These are phyloP conservation scores for Coniophora puteana DNA, from an alignment of 1,284 basidiomycete species.

Conservation along the genomic window DNA sequence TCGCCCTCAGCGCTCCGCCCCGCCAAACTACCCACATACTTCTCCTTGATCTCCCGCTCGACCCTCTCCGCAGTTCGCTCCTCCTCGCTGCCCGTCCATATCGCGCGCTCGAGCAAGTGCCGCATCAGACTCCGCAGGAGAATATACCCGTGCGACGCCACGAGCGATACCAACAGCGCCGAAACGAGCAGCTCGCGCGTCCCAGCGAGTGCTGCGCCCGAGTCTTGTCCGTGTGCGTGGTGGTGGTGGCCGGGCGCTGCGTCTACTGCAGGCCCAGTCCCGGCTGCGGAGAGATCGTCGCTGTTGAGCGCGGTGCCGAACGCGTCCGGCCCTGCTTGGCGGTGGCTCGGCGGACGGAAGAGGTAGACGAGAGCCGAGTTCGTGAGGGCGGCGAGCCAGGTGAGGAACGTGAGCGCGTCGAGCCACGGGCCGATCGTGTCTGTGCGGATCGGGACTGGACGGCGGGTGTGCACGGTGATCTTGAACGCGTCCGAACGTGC, in stretches of 20 bases:
- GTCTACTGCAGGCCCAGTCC: background rate
- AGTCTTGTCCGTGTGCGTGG: slow-evolving; percentile 10
- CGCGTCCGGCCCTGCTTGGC: background rate
- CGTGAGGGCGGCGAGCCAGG: slow-evolving; percentile 83
- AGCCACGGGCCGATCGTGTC: slow-evolving; percentile 96
- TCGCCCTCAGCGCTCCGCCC: slow-evolving; percentile 14
- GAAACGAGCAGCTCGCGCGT: slow-evolving; percentile 56
- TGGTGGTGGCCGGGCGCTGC: slow-evolving; percentile 13
- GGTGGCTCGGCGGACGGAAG: slow-evolving; percentile 50
- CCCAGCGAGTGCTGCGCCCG: no score
- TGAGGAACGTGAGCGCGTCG: slow-evolving; percentile 81
- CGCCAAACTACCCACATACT: slow-evolving; percentile 47
- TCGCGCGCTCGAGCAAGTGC: slow-evolving; percentile 65
- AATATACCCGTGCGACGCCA: slow-evolving; percentile 80
- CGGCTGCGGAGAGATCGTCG: no score
- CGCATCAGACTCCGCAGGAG: slow-evolving; percentile 61
- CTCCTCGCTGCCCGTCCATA: slow-evolving; percentile 74
- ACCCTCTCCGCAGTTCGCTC: slow-evolving; percentile 50
- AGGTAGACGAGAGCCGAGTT: slow-evolving; percentile 87
- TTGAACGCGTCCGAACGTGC: slow-evolving; percentile 94
- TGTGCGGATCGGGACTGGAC: slow-evolving; percentile 82
- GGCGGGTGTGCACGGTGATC: slow-evolving; percentile 81
- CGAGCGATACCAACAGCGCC: slow-evolving; percentile 72
- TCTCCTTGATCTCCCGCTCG: slow-evolving; percentile 62
- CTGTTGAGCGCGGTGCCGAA: background rate